These are phyloP conservation scores for Monascus ruber DNA, from an alignment of 2,329 filamentous ascomycete species.

Conservation along the genomic window DNA sequence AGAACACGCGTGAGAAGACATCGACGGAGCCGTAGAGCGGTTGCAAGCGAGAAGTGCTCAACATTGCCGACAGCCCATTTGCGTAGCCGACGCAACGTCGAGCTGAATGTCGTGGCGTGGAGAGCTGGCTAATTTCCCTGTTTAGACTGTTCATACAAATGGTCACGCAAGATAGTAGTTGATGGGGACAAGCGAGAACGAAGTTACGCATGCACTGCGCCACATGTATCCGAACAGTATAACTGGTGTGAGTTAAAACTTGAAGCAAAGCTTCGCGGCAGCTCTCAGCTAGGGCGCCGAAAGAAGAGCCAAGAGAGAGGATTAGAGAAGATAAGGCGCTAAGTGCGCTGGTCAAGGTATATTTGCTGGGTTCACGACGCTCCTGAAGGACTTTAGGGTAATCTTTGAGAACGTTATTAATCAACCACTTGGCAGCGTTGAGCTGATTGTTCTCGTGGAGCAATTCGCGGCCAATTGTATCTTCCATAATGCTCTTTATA, in stretches of 20 bases:
- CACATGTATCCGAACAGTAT: slow-evolving; percentile 86
- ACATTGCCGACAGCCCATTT: slow-evolving; percentile 77
- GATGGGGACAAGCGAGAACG: slow-evolving; percentile 81
- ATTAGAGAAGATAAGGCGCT: slow-evolving; percentile 72
- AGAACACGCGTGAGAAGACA: slow-evolving; percentile 81
- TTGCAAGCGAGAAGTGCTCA: slow-evolving; percentile 79
- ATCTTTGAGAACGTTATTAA: slow-evolving; percentile 86
- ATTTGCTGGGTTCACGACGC: slow-evolving; percentile 76
- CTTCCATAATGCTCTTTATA: slow-evolving; percentile 70
- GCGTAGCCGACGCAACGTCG: slow-evolving; percentile 82
- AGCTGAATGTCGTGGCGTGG: slow-evolving; percentile 63
- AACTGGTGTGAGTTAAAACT: slow-evolving; percentile 86
- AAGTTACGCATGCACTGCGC: slow-evolving; percentile 78
- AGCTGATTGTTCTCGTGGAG: slow-evolving; percentile 83
- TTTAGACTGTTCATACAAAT: slow-evolving; percentile 94
- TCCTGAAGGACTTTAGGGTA: slow-evolving; percentile 86
- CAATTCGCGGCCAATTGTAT: slow-evolving; percentile 68
- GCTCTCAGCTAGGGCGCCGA: slow-evolving; percentile 64
- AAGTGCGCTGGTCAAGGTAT: slow-evolving; percentile 66
- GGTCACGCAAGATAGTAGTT: slow-evolving; percentile 79
- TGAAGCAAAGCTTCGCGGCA: slow-evolving; percentile 82
- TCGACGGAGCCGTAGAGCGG: slow-evolving; percentile 92
- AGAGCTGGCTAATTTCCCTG: slow-evolving; percentile 69
- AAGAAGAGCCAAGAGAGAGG: slow-evolving; percentile 67
- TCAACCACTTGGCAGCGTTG: slow-evolving; percentile 65